Conservation (phyloP, 768 basidiomycete species). For the Psilocybe azurescens region DNA sequence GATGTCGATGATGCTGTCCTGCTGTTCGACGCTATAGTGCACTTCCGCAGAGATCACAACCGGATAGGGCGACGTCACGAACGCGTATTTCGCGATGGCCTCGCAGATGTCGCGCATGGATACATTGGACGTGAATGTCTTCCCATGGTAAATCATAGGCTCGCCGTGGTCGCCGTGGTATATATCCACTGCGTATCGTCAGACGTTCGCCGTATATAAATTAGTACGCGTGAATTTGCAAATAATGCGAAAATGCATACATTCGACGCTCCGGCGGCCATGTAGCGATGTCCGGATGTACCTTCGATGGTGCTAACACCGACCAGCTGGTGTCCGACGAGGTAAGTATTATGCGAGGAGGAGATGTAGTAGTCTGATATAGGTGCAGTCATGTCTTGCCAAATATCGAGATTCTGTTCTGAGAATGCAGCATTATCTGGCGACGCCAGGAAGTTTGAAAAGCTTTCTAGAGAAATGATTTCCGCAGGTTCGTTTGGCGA, state of each 20-base stretch:
- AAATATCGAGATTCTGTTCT: conserved; percentile 47
- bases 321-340: conserved; percentile 84
- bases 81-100: conserved; percentile 89
- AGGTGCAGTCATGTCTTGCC: conserved; percentile 90
- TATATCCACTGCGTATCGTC: conserved; percentile 74
- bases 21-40: conserved; percentile 80
- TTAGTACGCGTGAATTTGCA: not conserved
- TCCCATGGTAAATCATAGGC: conserved; percentile 89
- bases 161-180: conserved; percentile 82
- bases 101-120: conserved; percentile 79
- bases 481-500: conserved; percentile 21
- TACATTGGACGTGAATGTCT: conserved; percentile 86
- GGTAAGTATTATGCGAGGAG: conserved; percentile 92
- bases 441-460: conserved; percentile 83
- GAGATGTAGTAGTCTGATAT: conserved; percentile 90
- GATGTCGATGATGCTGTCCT: conserved; percentile 78
- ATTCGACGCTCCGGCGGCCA: conserved; percentile 91
- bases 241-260: conserved; percentile 56
- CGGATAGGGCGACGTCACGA: conserved; percentile 89
- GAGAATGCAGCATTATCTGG: conserved; percentile 68
- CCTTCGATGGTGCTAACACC: conserved; percentile 91
- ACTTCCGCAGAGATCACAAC: conserved; percentile 94
- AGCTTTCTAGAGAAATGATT: conserved; percentile 60
- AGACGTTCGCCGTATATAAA: conserved; percentile 5
- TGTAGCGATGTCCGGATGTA: conserved; percentile 92